Conservation (phyloP, 2,329 filamentous ascomycete species). For the Emmonsiellopsis sp. region DNA sequence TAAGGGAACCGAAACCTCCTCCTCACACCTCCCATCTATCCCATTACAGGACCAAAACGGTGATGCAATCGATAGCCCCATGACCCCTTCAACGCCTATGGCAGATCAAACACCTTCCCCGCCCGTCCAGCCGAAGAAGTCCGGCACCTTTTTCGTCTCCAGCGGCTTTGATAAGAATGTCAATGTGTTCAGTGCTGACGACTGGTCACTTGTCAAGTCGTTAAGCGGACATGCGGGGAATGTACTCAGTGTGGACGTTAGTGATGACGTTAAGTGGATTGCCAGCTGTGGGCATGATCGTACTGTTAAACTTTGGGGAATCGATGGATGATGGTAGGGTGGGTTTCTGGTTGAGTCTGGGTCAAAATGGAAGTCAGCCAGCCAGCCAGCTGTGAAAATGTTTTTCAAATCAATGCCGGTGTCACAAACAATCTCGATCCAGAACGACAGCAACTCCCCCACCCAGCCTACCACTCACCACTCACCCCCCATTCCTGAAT, state of each 20-base stretch:
- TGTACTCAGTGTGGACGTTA: constrained; percentile 83
- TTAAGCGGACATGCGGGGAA: constrained; percentile 86
- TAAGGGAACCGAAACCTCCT: constrained; percentile 70
- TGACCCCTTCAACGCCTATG: constrained; percentile 3
- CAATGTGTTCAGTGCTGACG: constrained; percentile 91
- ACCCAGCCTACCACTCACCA: too few relatives aligned
- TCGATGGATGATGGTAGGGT: constrained; percentile 56
- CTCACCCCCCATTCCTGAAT: too few relatives aligned
- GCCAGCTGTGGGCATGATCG: constrained; percentile 89
- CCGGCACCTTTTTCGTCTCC: constrained; percentile 83
- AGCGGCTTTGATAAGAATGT: constrained; percentile 91
- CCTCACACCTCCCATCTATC: constrained; percentile 51
- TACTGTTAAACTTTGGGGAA: constrained; percentile 92
- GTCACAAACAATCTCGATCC: too few relatives aligned
- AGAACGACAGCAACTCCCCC: not conserved
- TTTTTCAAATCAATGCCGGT: too few relatives aligned
- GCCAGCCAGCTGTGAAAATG: too few relatives aligned
- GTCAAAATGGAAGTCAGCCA: not conserved
- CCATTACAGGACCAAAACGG: constrained; percentile 54
- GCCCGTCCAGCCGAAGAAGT: constrained; percentile 62
- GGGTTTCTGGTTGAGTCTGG: not conserved
- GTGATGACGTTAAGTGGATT: constrained; percentile 79
- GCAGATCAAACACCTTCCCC: constrained; percentile 13
- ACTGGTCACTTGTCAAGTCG: constrained; percentile 84
- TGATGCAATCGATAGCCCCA: constrained; percentile 17